These are phyloP conservation scores for Hyaloraphidium curvatum DNA, from an alignment of 192 early-diverging fungal species.

Conservation along the genomic window DNA sequence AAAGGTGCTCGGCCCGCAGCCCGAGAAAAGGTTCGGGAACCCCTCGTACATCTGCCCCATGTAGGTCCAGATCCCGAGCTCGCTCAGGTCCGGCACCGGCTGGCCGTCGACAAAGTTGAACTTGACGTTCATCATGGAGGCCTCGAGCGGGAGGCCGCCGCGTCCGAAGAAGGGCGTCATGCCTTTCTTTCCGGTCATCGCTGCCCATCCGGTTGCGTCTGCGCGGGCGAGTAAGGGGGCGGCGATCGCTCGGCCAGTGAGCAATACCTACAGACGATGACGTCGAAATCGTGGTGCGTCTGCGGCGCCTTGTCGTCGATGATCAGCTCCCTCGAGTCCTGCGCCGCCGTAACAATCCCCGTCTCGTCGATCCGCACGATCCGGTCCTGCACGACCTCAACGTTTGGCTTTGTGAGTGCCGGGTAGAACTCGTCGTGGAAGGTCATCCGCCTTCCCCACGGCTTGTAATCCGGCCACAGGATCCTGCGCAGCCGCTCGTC, in stretches of 20 bases:
- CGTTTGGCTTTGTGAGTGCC: background rate
- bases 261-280: background rate
- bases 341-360: background rate
- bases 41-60: background rate
- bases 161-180: background rate
- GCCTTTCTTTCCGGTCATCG: background rate
- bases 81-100: background rate
- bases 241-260: background rate
- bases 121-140: background rate
- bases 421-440: slow-evolving; percentile 4
- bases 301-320: background rate
- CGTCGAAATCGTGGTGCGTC: background rate
- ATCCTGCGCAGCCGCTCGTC: background rate
- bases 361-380: slow-evolving; percentile 1
- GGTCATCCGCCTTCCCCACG: background rate
- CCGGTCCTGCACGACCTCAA: background rate
- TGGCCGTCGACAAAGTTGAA: background rate
- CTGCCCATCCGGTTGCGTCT: slow-evolving; percentile 3
- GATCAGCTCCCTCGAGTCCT: background rate
- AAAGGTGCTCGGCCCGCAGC: background rate
- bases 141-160: background rate
- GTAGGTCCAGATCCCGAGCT: background rate
- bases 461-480: slow-evolving; percentile 1
- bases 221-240: background rate
- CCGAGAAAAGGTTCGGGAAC: background rate